phyloP scores from a whole-genome alignment of 1,284 basidiomycete species.

The Ganoderma lucidum region DNA sequence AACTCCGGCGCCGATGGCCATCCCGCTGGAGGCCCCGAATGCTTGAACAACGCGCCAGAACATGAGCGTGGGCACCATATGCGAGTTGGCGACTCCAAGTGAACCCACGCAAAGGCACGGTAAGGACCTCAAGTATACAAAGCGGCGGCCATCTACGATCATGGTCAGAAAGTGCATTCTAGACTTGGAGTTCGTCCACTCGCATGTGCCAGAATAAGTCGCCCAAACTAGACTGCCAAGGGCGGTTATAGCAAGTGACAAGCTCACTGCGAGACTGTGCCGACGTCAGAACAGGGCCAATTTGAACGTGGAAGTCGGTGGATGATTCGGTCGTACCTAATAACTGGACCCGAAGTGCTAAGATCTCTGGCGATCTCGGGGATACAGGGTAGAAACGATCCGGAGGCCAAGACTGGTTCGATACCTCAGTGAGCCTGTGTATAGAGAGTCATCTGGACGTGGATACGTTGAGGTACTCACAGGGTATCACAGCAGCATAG shows the following conservation, averaged over 20 bases:
- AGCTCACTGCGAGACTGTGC: slow-evolving; percentile 51
- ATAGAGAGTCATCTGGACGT: background rate
- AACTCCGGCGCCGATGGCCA: slow-evolving; percentile 57
- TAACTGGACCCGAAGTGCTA: slow-evolving; percentile 57
- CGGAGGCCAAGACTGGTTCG: slow-evolving; percentile 68
- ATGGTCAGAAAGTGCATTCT: background rate
- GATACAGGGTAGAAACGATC: slow-evolving; percentile 75
- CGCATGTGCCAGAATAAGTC: slow-evolving; percentile 60
- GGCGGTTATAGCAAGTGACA: slow-evolving; percentile 53
- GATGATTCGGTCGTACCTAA: slow-evolving; percentile 54
- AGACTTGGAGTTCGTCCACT: slow-evolving; percentile 25
- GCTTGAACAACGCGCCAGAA: slow-evolving; percentile 71
- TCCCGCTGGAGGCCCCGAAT: slow-evolving; percentile 56
- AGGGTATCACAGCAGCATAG: slow-evolving; percentile 57
- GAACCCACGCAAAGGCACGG: slow-evolving; percentile 69
- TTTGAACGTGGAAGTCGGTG: background rate
- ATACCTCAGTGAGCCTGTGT: background rate
- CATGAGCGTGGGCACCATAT: slow-evolving; percentile 59
- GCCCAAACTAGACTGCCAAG: slow-evolving; percentile 60
- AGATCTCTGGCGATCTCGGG: slow-evolving; percentile 72
- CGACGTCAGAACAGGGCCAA: too few relatives aligned
- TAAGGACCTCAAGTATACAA: slow-evolving; percentile 67
- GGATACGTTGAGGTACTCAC: slow-evolving; percentile 44
- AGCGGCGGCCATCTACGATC: slow-evolving; percentile 64
- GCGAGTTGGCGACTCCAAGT: slow-evolving; percentile 62